Percentiles rank a stretch among this genome's conserved stretches.
These are phyloP conservation scores for Quambalaria eucalypti DNA, from an alignment of 1,284 basidiomycete genomes.

Conservation along the genomic window DNA sequence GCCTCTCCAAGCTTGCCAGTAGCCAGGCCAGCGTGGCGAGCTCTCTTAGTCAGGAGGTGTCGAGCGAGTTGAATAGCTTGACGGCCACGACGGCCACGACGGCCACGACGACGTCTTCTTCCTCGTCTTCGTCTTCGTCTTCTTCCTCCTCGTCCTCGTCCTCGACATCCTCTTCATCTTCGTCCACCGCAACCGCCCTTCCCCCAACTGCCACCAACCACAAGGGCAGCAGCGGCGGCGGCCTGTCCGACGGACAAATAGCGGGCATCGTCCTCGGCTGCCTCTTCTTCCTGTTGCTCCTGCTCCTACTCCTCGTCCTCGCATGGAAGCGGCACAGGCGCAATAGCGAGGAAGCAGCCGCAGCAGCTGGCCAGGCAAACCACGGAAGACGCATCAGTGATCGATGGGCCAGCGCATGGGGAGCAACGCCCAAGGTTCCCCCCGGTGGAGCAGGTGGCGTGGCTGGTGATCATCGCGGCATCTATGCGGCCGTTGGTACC, in stretches of 20 bases:
- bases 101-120: background rate
- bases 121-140: too few species aligned
- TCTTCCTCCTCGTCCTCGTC: background rate
- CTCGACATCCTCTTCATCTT: background rate
- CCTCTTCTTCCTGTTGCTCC: slow-evolving; percentile 17
- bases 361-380: too few species aligned
- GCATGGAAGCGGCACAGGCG: too few species aligned
- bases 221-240: background rate
- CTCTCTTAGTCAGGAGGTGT: too few species aligned
- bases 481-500: slow-evolving; percentile 2
- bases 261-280: slow-evolving; percentile 29
- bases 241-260: slow-evolving; percentile 28
- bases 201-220: too few species aligned
- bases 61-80: too few species aligned
- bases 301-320: slow-evolving; percentile 19
- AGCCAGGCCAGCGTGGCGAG: background rate
- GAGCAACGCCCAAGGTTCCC: too few species aligned
- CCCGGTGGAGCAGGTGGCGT: too few species aligned
- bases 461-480: too few species aligned
- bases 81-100: background rate
- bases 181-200: background rate
- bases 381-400: too few species aligned
- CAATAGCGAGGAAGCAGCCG: too few species aligned
- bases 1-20: background rate
- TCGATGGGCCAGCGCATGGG: too few species aligned